Evolutionary conservation across 192 early-diverging fungal species (phyloP), one percentile per base, ranked within the genome.

Genomic region (Coemansia guatemalensis): DNA sequence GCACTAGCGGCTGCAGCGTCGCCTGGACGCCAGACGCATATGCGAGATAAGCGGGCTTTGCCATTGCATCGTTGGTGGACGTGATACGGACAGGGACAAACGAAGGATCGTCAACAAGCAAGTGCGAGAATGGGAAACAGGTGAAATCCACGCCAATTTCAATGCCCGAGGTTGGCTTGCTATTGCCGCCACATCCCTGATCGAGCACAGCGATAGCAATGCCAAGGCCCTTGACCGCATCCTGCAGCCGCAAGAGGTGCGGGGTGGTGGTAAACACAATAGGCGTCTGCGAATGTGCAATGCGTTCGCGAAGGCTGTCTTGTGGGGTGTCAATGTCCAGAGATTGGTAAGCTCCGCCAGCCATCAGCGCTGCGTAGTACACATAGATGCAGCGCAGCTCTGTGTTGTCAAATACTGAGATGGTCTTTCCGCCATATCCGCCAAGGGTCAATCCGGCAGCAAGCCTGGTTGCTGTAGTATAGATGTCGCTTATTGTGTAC

Each of bases 271-370:
- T 71, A 25, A 74, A 80, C 25, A 80, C 62, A 2, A 67, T 62
- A 8, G 68, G 58, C 6, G 77, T 71, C 27, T 64, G 48, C 12
- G 71, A 68, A 18, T 56, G 29, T 21, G 20, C 33, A 22, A 80
- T 70, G n/a, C 68, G 60, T 22, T 69, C 56, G 1, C 64, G 62
- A 30, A 79, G 67, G 14, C 60, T 33, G 17, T 49, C 22, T 20
- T 17, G 56, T 14, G 47, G 25, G 20, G 60, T 59, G 18, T 64
- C 65, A 12, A 71, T 73, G 62, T 67, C 60, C 30, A 79, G 57
- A n/a, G 76, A 73, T 50, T 80, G 77, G 65, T 68, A 80, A 2
- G 77, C 61, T 2, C 72, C 72, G 30, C 77, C 77, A n/a, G 68
- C 60, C 65, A 80, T 68, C 56, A 80, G 39, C 24, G 77, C 71